Base-by-base conservation (phyloP, 2,329 filamentous ascomycete species). In the Colletotrichum scovillei region DNA sequence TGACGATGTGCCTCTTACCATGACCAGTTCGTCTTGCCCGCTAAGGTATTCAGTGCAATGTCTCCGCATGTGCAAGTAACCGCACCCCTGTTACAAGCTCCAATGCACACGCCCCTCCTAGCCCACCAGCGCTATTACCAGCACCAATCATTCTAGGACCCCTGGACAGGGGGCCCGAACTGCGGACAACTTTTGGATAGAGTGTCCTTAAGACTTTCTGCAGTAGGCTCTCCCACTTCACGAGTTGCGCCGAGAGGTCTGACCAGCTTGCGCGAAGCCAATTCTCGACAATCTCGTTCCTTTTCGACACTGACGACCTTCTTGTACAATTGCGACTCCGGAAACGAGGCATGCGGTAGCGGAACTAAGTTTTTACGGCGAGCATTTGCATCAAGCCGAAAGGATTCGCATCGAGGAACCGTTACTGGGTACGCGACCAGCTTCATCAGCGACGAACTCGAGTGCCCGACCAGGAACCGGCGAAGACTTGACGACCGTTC, bases 131-230 rank as follows among this genome's bases (percentile, higher is more conserved):
- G 59, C 71, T 73, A 62, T 38, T 52, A 5, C 26, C 55, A 49
- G 70, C 70, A 69, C 73, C 73, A 75, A 75, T 74, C 73, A 75
- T 52, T 63, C 38, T n/a, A n/a, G 60, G 63, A 56, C 24, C 63
- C 68, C 67, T 70, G 62, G 55, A 63, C 73, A 75, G 66, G 73
- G 42, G 73, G 70, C 49, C 32, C 42, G 63, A 64, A 69, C 32
- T 73, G 63, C 57, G 69, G 63, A 74, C 58, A 72, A 68, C 72
- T 73, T 75, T 68, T 73, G 73, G 74, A 73, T 75, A 75, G 67
- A 75, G 68, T 75, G 74, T 75, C 74, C 74, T 75, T 32, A 75
- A 73, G 69, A 28, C 62, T 46, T 57, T 70, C 30, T n/a, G 24
- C 46, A 28, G 19, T 16, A 6, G 19, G 16, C 16, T 22, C 60